phyloP scores from a whole-genome alignment of 768 basidiomycete species.

The Boletus subparvulus region DNA sequence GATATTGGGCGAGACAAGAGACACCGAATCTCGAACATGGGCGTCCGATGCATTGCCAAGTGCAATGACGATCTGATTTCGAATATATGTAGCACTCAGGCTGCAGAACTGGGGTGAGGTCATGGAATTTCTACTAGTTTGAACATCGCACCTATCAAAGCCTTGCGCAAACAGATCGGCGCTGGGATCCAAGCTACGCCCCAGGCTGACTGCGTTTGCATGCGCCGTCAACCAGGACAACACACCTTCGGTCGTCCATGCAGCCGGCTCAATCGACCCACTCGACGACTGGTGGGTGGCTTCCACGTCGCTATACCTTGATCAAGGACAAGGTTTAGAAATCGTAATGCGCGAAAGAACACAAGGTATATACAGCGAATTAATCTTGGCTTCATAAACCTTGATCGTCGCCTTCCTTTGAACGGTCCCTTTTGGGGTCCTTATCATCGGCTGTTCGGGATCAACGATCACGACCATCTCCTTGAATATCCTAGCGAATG shows the following conservation, averaged over 20 bases:
- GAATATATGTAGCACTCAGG: too few relatives aligned
- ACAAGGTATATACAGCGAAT: not conserved
- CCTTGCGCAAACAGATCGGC: not conserved
- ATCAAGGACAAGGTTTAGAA: not conserved
- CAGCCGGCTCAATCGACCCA: not conserved
- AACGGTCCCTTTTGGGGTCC: too few relatives aligned
- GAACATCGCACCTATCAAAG: not conserved
- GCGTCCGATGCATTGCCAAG: too few relatives aligned
- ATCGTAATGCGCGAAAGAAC: not conserved
- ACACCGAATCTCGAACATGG: too few relatives aligned
- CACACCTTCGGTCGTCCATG: not conserved
- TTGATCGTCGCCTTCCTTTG: too few relatives aligned
- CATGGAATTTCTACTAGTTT: too few relatives aligned
- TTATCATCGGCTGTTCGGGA: not conserved
- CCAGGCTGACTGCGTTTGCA: not conserved
- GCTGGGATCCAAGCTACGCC: not conserved
- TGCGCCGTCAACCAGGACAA: not conserved
- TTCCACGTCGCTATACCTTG: not conserved
- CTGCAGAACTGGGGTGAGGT: too few relatives aligned
- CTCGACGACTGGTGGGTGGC: not conserved
- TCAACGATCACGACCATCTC: not conserved
- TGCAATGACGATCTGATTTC: too few relatives aligned
- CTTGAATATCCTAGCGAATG: not conserved
- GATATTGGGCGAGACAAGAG: too few relatives aligned
- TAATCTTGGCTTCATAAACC: too few relatives aligned